Base-by-base conservation (phyloP, 139 green algal species). In the Raphidocelis subcapitata region DNA sequence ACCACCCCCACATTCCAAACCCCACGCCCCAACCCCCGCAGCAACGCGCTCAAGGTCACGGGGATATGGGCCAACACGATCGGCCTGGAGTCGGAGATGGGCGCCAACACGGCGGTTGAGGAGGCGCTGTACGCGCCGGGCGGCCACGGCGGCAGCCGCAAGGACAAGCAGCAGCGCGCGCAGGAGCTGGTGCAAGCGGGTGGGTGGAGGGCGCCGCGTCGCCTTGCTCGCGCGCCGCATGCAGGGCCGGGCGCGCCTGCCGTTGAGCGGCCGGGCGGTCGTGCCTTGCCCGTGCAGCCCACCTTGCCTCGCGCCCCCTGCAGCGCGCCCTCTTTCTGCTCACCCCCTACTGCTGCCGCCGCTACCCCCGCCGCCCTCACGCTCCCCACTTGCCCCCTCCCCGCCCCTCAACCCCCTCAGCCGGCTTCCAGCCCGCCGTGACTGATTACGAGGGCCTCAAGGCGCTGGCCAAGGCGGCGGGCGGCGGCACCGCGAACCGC, bases 61-160 rank as follows among this genome's bases (percentile, higher is more conserved):
- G 80, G 84, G 44, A 95, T 96, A 81, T 96, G 91, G 91, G 87
- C 81, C 52, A 91, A 94, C 65, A 85, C 89, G 1, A 95, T 96
- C 62, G 91, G 91, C 0, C 35, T 92, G 49, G 74, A 84, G 41
- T 67, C 83, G 41, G 47, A 82, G 65, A 75, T 91, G 69, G 90
- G 90, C 35, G 82, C 81, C 32, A 96, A 96, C 65, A 67, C 81
- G 10, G 84, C 70, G 5, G 89, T 95, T 8, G 90, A 95, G 76
- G 87, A 86, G 12, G 71, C 79, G 1, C 81, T 96, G 26, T 88
- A 91, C 51, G 91, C 91, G 0, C 91, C 91, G 2, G 72, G 79
- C 10, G 74, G 77, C 20, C 76, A 77, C 1, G 72, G 77, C 2
- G 79, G 79, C 21, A 77, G 77, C 36, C 79, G 83, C 20, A 69